Conservation (phyloP, 176 grass and related monocot species). For the Rhynchospora pubera region DNA sequence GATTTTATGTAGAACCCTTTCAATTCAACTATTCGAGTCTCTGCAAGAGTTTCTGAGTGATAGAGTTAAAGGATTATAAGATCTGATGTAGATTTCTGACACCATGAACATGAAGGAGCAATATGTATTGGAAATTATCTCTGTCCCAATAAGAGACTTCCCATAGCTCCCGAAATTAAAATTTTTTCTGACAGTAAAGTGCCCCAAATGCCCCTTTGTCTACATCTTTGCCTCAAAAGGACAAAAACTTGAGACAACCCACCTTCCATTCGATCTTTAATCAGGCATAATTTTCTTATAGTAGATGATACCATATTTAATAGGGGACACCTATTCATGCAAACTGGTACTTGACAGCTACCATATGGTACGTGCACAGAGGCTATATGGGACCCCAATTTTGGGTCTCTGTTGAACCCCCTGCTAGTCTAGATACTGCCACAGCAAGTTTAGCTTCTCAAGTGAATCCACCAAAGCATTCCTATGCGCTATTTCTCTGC, state of each 20-base stretch:
- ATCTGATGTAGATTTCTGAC: not conserved
- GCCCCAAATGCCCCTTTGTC: not conserved
- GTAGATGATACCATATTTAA: not conserved
- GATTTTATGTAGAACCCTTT: too few species aligned
- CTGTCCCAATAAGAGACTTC: not conserved
- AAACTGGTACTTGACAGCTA: not conserved
- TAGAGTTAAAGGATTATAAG: too few species aligned
- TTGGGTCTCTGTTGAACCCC: not conserved
- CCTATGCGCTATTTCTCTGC: not conserved
- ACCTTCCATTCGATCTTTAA: conserved; percentile 6
- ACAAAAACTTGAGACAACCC: not conserved
- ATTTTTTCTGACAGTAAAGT: conserved; percentile 7
- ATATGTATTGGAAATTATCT: not conserved
- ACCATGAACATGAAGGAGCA: not conserved
- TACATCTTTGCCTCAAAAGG: not conserved
- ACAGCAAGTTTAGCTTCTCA: not conserved
- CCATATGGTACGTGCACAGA: not conserved
- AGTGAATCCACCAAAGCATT: not conserved
- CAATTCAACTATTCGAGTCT: too few species aligned
- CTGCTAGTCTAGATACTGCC: not conserved
- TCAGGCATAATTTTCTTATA: not conserved
- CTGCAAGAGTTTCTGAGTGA: not conserved
- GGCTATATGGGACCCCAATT: not conserved
- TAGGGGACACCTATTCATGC: not conserved
- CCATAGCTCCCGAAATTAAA: not conserved